Conservation (phyloP, 2,329 filamentous ascomycete genomes). For the Periconia sp. region DNA sequence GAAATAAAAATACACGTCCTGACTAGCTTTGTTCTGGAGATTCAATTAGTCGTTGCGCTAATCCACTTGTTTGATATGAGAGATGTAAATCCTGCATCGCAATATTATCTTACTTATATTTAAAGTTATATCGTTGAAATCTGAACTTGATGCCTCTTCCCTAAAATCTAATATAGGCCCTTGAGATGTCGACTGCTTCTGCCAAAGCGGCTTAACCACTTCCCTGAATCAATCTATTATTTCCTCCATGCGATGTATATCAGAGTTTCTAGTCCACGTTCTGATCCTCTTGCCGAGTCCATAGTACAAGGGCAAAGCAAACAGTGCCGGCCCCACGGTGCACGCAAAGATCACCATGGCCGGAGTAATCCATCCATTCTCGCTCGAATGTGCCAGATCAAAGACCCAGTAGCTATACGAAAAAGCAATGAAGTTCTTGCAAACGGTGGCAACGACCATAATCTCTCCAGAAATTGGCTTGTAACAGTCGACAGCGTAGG, state of each 20-base stretch:
- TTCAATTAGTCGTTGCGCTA: too few species aligned
- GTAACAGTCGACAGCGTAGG: constrained; percentile 56
- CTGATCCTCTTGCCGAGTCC: constrained; percentile 50
- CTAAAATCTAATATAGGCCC: too few species aligned
- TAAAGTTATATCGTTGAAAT: too few species aligned
- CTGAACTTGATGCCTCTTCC: too few species aligned
- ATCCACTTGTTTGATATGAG: too few species aligned
- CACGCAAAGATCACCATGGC: constrained; percentile 54
- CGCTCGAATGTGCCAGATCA: constrained; percentile 40
- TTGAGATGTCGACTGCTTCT: too few species aligned
- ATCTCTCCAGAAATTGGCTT: constrained; percentile 55
- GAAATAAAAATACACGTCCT: too few species aligned
- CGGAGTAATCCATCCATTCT: constrained; percentile 48
- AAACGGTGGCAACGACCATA: constrained; percentile 52
- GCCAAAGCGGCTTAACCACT: too few species aligned
- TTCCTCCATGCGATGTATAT: constrained; percentile 45
- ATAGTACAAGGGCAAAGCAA: constrained; percentile 51
- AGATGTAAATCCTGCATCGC: too few species aligned
- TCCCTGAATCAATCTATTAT: constrained; percentile 37
- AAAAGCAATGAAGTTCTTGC: constrained; percentile 54
- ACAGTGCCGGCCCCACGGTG: constrained; percentile 45
- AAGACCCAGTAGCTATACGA: constrained; percentile 52
- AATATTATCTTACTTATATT: too few species aligned
- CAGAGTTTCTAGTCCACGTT: constrained; percentile 45
- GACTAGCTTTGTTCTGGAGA: too few species aligned